Conservation (phyloP, 2,329 filamentous ascomycete species). For the Microdochium bolleyi region DNA sequence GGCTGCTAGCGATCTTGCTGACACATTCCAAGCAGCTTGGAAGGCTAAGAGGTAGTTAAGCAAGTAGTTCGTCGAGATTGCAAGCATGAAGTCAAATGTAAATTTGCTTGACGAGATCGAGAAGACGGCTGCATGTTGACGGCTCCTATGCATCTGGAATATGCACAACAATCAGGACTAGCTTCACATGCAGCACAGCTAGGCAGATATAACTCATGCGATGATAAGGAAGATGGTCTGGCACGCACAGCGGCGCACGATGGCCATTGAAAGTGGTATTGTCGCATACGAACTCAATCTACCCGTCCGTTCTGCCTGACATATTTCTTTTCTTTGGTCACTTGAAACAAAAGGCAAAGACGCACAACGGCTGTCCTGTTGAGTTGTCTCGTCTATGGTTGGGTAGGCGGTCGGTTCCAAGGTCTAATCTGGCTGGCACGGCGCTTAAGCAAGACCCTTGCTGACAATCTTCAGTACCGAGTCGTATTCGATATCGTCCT, state of each 20-base stretch:
- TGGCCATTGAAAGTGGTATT: neutral
- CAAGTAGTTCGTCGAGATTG: neutral
- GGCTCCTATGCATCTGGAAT: no score
- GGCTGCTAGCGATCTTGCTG: conserved; percentile 54
- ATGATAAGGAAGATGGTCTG: no score
- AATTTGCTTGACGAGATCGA: no score
- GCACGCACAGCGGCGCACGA: neutral
- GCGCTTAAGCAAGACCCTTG: conserved; percentile 48
- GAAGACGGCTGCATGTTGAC: no score
- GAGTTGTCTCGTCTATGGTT: neutral
- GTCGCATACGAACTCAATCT: neutral
- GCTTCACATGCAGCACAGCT: no score
- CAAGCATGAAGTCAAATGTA: neutral
- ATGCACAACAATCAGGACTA: no score
- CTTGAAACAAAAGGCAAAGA: no score
- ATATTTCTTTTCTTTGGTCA: neutral
- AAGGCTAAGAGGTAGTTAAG: conserved; percentile 29
- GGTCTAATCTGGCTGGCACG: neutral
- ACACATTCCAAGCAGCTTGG: conserved; percentile 67
- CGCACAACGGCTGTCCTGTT: neutral
- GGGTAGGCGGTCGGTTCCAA: neutral
- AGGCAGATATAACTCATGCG: no score
- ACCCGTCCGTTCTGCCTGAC: neutral
- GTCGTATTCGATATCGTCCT: conserved; percentile 73
- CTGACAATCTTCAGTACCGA: conserved; percentile 59